These are phyloP conservation scores for Magnaporthiopsis rhizophila DNA, from an alignment of 2,329 filamentous ascomycete genomes.

Conservation along the genomic window DNA sequence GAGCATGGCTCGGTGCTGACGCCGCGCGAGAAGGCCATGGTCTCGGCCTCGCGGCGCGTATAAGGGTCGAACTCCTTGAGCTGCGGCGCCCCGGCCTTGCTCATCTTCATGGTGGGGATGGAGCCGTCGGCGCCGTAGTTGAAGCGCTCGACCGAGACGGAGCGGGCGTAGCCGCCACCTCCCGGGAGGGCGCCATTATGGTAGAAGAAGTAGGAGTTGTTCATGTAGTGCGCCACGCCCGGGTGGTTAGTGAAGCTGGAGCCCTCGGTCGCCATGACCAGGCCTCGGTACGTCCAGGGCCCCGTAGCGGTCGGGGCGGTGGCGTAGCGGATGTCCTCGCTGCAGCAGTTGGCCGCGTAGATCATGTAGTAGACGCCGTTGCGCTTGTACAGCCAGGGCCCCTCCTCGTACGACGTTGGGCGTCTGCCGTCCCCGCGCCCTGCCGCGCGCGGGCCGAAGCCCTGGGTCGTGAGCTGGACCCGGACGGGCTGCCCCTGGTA, in stretches of 20 bases:
- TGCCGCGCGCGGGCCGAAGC: conserved; percentile 1
- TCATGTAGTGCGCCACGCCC: conserved; percentile 21
- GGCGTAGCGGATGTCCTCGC: conserved; percentile 23
- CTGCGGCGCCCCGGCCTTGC: conserved; percentile 19
- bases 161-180: conserved; percentile 20
- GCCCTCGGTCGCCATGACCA: conserved; percentile 21
- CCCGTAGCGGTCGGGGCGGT: conserved; percentile 19
- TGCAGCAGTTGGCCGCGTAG: conserved; percentile 22
- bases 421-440: conserved; percentile 4
- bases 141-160: conserved; percentile 21
- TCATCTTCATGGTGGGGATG: conserved; percentile 22
- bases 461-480: conserved; percentile 13
- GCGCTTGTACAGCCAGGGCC: conserved; percentile 24
- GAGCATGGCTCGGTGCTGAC: conserved; percentile 1
- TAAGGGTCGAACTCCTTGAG: conserved; percentile 18
- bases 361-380: conserved; percentile 21
- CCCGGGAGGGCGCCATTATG: conserved; percentile 23
- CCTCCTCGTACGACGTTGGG: conserved; percentile 20
- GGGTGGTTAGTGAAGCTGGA: conserved; percentile 23
- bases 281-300: conserved; percentile 23
- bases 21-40: conserved; percentile 19
- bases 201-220: conserved; percentile 23
- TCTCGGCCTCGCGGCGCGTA: conserved; percentile 20
- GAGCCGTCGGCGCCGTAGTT: conserved; percentile 20
- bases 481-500: conserved; percentile 20